Evolutionary conservation across 2,329 filamentous ascomycete species (phyloP), one percentile per base, ranked within the genome.

Genomic region (Ceratocystis papillata): DNA sequence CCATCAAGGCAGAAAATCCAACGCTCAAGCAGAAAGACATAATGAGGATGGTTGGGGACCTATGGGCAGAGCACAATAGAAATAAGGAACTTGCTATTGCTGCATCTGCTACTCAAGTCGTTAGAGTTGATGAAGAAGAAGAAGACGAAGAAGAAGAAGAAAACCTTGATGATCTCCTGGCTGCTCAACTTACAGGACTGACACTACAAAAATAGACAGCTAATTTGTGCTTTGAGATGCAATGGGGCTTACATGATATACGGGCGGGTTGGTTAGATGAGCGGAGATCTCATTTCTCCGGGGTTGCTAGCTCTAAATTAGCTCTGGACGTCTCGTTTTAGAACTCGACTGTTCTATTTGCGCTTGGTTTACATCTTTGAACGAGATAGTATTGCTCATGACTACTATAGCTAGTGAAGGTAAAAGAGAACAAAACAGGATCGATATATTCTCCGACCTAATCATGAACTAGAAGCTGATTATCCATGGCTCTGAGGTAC

Each of bases 1-100:
- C 77, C 41, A 77, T 90, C 2, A 84, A 77, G 74, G 77, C 75
- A 67, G 79, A 81, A 68, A 80, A 85, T 70, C 83, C 80, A 0
- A 77, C 74, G 50, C 82, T 79, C 69, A 79, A 80, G 15, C 85
- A 87, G 72, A 87, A 85, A 71, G 83, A 86, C 66, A 80, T 90
- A 10, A 88, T 90, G 87, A 81, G 79, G 71, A 77, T 83, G 48
- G 78, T 92, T 67, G 86, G 83, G 22, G 80, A 80, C 71, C 79
- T 79, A 72, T 90, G 88, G 79, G 77, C 81, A 66, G 77, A 80
- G 66, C 79, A 79, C 71, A 75, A 76, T 69, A 81, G 81, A 70
- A 57, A 25, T 22, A 62, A 55, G 44, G 46, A 53, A 17, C 15
- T 17, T 10, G 20, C 22, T n/a, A 1, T 55, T 17, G 20, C 45